Base-by-base conservation (phyloP, 179 eudicot genomes). In the Sideroxylon spinosum region DNA sequence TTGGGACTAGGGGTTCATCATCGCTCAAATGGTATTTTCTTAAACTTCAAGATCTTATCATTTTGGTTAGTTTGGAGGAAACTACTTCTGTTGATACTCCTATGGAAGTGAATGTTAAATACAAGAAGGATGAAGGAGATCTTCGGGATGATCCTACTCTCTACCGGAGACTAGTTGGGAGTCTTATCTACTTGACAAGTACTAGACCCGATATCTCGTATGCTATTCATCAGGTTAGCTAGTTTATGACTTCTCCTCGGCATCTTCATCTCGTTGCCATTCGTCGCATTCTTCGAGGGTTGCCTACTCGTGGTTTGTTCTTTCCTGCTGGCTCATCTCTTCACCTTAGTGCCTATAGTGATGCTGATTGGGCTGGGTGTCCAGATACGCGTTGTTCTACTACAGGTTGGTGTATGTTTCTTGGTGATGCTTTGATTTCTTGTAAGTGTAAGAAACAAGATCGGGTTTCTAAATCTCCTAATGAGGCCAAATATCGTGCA, bases 31-130 rank as follows among this genome's bases (percentile, higher is more conserved):
- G n/a, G n/a, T n/a, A n/a, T n/a, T n/a, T n/a, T n/a, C n/a, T n/a
- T n/a, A n/a, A n/a, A n/a, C n/a, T n/a, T n/a, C n/a, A 74, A 46
- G 77, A 74, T 59, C 23, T 74, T 12, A 53, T 25, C 76, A 23
- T 1, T 1, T 23, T 20, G 46, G 55, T 29, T 29, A 3, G 37
- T 29, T 29, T 29, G 3, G 37, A 29, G 37, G 37, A 29, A 3
- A 7, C 9, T 26, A 10, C n/a, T 10, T 55, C 48, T 25, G 63
- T 73, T 17, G 68, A 59, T 59, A 57, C 77, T 19, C 77, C 77
- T 9, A 13, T 74, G 5, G 67, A 74, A 19, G 67, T 74, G 3
- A 57, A 56, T 11, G 25, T 60, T 20, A 59, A 29, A 29, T 29
- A 29, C 37, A 29, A 3, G 37, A 29, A 29, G 37, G 37, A 29